These are phyloP conservation scores for Wickerhamiella nectarea DNA, from an alignment of 805 yeast genomes.

Conservation along the genomic window DNA sequence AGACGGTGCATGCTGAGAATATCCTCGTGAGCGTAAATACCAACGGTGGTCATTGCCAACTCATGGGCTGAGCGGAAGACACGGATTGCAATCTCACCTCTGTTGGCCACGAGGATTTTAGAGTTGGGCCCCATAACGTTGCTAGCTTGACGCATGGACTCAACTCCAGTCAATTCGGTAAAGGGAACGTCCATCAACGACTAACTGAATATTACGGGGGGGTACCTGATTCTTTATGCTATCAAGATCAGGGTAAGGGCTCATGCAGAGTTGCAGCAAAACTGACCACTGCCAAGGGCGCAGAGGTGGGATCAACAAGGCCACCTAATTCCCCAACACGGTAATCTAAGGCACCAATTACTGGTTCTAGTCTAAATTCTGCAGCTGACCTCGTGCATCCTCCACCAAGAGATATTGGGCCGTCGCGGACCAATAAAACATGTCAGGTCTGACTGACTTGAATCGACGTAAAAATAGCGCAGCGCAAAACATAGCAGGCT, in stretches of 20 bases:
- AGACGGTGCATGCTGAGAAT: conserved; percentile 86
- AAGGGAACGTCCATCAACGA: conserved; percentile 23
- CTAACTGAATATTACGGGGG: background rate
- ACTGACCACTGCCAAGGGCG: background rate
- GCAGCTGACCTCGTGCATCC: too few relatives aligned
- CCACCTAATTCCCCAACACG: too few relatives aligned
- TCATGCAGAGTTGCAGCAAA: background rate
- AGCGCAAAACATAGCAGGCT: too few relatives aligned
- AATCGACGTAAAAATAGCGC: background rate
- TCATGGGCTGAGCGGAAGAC: conserved; percentile 97
- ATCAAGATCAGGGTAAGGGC: background rate
- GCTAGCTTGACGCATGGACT: conserved; percentile 28
- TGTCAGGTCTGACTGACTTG: background rate
- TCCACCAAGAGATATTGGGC: too few relatives aligned
- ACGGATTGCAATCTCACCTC: conserved; percentile 25
- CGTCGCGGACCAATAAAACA: background rate
- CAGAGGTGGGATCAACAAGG: too few relatives aligned
- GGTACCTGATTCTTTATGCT: background rate
- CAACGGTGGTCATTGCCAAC: conserved; percentile 91
- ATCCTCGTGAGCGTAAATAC: conserved; percentile 93
- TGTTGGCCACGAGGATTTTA: conserved; percentile 30
- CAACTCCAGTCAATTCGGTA: conserved; percentile 24
- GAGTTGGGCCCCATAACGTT: conserved; percentile 39
- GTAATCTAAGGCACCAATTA: too few relatives aligned
- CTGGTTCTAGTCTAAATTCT: too few relatives aligned